A percentile compares a stretch with the other conserved stretches of the same genome.
These are phyloP conservation scores for Xylariaceae sp. DNA, from an alignment of 2,329 filamentous ascomycete species.

Conservation along the genomic window DNA sequence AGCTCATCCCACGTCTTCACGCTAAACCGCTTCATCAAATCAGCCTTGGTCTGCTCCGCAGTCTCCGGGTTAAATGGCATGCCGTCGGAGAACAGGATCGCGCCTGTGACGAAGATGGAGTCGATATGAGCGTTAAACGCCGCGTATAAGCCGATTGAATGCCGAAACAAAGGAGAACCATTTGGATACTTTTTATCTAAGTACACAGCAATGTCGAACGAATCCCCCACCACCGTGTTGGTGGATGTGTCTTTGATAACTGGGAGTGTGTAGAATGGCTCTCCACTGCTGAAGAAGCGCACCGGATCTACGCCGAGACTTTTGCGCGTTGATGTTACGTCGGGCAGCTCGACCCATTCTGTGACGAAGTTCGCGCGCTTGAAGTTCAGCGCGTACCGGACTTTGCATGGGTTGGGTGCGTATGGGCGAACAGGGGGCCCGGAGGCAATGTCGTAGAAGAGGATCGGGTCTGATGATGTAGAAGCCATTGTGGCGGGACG, in stretches of 20 bases:
- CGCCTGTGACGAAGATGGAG: conserved; percentile 56
- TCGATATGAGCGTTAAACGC: conserved; percentile 64
- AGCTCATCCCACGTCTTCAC: conserved; percentile 52
- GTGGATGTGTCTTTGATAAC: conserved; percentile 57
- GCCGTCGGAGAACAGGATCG: conserved; percentile 46
- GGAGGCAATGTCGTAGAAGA: conserved; percentile 53
- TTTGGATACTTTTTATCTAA: conserved; percentile 59
- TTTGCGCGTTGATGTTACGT: conserved; percentile 57
- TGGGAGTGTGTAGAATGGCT: conserved; percentile 66
- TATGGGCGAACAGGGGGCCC: conserved; percentile 40
- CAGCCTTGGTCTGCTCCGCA: conserved; percentile 51
- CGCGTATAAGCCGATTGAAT: conserved; percentile 47
- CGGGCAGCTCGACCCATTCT: conserved; percentile 58
- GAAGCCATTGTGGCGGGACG: conserved; percentile 13
- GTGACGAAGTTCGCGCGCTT: conserved; percentile 46
- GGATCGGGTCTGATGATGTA: conserved; percentile 35
- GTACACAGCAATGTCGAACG: conserved; percentile 69
- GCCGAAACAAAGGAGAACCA: conserved; percentile 56
- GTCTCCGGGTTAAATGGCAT: conserved; percentile 60
- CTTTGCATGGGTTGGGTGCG: conserved; percentile 45
- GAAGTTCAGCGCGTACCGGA: conserved; percentile 50
- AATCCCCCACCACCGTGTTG: conserved; percentile 59
- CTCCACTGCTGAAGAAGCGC: conserved; percentile 63
- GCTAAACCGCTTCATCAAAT: conserved; percentile 56
- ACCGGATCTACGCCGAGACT: conserved; percentile 54